Conservation (phyloP, 2,329 filamentous ascomycete genomes). For the Ustulina deusta region DNA sequence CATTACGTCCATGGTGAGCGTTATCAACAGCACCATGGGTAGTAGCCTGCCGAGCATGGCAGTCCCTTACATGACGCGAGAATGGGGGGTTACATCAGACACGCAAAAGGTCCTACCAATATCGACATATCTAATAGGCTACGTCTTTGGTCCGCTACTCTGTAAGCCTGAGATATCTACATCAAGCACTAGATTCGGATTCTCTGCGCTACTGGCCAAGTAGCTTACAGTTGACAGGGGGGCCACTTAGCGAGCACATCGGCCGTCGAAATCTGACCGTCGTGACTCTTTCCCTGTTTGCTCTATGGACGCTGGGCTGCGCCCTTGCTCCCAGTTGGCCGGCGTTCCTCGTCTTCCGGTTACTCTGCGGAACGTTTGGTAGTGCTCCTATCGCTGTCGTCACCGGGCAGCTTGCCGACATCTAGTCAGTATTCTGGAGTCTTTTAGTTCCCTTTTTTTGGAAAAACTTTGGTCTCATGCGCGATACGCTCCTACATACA, state of each 20-base stretch:
- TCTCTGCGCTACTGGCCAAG: not conserved
- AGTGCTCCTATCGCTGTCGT: slow-evolving; percentile 72
- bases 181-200: not conserved
- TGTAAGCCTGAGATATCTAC: slow-evolving; percentile 40
- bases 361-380: slow-evolving; percentile 65
- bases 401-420: slow-evolving; percentile 73
- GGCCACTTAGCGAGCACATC: slow-evolving; percentile 74
- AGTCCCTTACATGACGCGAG: slow-evolving; percentile 65
- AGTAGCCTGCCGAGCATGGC: slow-evolving; percentile 74
- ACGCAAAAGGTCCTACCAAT: slow-evolving; percentile 67
- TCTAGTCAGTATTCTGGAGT: slow-evolving; percentile 57
- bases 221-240: slow-evolving; percentile 64
- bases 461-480: not conserved
- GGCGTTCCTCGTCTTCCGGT: slow-evolving; percentile 66
- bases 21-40: slow-evolving; percentile 76
- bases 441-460: not conserved
- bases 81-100: slow-evolving; percentile 67
- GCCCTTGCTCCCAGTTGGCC: slow-evolving; percentile 66
- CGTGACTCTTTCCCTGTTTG: slow-evolving; percentile 61
- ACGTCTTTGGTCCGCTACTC: slow-evolving; percentile 63
- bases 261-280: slow-evolving; percentile 64
- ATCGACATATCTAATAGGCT: slow-evolving; percentile 73
- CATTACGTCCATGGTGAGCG: slow-evolving; percentile 66
- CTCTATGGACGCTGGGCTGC: slow-evolving; percentile 66
- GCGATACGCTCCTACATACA: not conserved